Evolutionary conservation across 139 green algal species (phyloP), one percentile per base, ranked within the genome.

Genomic region (Chlamydomonas asymmetrica): DNA sequence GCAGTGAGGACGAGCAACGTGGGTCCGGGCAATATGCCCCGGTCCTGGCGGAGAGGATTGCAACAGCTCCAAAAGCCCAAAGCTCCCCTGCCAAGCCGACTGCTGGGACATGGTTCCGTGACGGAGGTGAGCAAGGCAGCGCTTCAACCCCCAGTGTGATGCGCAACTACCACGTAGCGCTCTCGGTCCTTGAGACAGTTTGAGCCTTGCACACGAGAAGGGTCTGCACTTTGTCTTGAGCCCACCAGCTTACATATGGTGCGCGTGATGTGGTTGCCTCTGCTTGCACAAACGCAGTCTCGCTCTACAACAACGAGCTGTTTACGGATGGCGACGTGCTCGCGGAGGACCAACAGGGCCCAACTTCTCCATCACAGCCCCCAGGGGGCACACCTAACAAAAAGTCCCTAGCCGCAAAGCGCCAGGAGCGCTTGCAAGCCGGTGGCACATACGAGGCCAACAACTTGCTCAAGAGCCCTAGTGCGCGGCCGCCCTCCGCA

Each of bases 321-420:
- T 86, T 81, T 52, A 82, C 69, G 20, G 80, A 85, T 54, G 80
- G 76, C 4, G 80, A 82, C 57, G 68, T 82, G 49, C 57, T 85
- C 1, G 66, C 56, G 8, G 59, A 56, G 32, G 49, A 40, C 38
- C 35, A 59, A 37, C 35, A 2, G 20, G 50, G 43, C 6, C 29
- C 54, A 25, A 62, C 25, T 23, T 62, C 54, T 25, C 54, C 29
- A 23, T 25, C 10, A 35, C 25, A 27, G 32, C 25, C 54, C 54
- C 54, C 25, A 62, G 25, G 25, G 32, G 54, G 54, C 16, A 62
- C 54, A 31, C 25, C 54, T 31, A 25, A 62, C 59, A 25, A 39
- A 18, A 62, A 38, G 25, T 63, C 62, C 0, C 72, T 83, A 13
- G 81, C 81, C 41, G 71, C 72, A 0, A 73, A 76, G 16, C 69